Percentiles rank a stretch among this genome's conserved stretches.
Conservation (phyloP, 2,329 filamentous ascomycete genomes). For the Scedosporium aurantiacum region DNA sequence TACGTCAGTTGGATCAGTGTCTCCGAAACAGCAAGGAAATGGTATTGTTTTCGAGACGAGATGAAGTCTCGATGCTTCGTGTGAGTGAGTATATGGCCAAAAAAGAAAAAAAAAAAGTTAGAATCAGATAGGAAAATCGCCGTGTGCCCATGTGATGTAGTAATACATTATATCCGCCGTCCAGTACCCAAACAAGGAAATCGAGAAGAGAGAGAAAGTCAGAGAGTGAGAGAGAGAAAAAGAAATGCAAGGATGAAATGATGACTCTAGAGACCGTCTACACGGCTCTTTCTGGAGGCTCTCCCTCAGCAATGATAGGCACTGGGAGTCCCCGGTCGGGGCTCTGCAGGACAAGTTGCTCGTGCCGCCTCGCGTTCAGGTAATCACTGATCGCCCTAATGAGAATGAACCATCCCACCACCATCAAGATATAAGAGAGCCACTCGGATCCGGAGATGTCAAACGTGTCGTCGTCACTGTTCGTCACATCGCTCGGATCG, state of each 20-base stretch:
- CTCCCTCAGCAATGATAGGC: slow-evolving; percentile 77
- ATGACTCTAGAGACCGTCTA: slow-evolving; percentile 24
- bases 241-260: background rate
- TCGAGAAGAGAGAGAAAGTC: background rate
- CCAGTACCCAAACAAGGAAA: background rate
- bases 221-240: slow-evolving; percentile 2
- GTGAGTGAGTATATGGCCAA: background rate
- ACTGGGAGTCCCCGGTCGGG: slow-evolving; percentile 78
- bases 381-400: slow-evolving; percentile 92
- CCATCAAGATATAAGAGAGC: slow-evolving; percentile 88
- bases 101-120: background rate
- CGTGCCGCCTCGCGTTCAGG: slow-evolving; percentile 74
- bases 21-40: background rate
- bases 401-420: slow-evolving; percentile 95
- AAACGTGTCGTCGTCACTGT: slow-evolving; percentile 29
- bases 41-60: background rate
- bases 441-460: slow-evolving; percentile 69
- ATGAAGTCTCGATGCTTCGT: background rate
- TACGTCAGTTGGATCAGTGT: too few species aligned
- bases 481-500: slow-evolving; percentile 57
- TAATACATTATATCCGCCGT: background rate
- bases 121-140: background rate
- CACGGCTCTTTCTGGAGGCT: slow-evolving; percentile 66
- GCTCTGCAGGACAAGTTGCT: slow-evolving; percentile 85
- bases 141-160: slow-evolving; percentile 1